Evolutionary conservation across 2,329 filamentous ascomycete genomes (phyloP).

Genomic region (Sodiomyces alkalinus): DNA sequence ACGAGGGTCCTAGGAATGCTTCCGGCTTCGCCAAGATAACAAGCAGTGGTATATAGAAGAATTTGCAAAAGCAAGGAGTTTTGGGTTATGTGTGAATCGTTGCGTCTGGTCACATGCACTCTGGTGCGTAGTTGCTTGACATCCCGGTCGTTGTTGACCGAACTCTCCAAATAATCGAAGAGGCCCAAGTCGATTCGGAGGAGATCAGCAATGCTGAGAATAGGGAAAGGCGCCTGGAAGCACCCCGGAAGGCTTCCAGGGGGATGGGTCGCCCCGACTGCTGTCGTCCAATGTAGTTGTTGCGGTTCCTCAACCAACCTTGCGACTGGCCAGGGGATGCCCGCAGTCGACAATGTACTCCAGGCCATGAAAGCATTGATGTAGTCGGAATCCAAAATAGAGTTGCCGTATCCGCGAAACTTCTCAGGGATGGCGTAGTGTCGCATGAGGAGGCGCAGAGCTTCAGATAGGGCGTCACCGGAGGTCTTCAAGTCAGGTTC

Average conservation of each 20-base stretch:
- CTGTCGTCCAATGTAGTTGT: no score
- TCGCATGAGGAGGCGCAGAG: slow-evolving; percentile 12
- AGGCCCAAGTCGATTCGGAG: slow-evolving; percentile 26
- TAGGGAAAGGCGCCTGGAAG: slow-evolving; percentile 1
- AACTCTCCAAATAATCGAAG: slow-evolving; percentile 33
- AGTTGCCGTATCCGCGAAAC: slow-evolving; percentile 4
- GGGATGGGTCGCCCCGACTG: no score
- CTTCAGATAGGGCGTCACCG: no score
- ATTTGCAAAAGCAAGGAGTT: slow-evolving; percentile 33
- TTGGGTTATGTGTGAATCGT: slow-evolving; percentile 30
- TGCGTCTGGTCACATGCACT: slow-evolving; percentile 30
- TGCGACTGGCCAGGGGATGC: slow-evolving; percentile 1
- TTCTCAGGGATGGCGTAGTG: slow-evolving; percentile 8
- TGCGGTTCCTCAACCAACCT: no score
- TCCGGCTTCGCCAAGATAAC: slow-evolving; percentile 33
- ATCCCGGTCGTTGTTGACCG: slow-evolving; percentile 31
- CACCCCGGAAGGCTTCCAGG: no score
- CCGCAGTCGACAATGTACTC: background rate
- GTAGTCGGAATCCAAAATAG: slow-evolving; percentile 3
- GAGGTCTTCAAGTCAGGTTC: no score
- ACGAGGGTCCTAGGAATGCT: slow-evolving; percentile 27
- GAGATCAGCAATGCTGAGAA: slow-evolving; percentile 1
- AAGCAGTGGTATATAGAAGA: slow-evolving; percentile 33
- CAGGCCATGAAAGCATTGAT: slow-evolving; percentile 6
- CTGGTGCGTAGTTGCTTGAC: slow-evolving; percentile 28